Percentiles rank a stretch among this genome's conserved stretches.
phyloP scores from a whole-genome alignment of 176 grass and related monocot genomes.

The Bonia amplexicaulis region DNA sequence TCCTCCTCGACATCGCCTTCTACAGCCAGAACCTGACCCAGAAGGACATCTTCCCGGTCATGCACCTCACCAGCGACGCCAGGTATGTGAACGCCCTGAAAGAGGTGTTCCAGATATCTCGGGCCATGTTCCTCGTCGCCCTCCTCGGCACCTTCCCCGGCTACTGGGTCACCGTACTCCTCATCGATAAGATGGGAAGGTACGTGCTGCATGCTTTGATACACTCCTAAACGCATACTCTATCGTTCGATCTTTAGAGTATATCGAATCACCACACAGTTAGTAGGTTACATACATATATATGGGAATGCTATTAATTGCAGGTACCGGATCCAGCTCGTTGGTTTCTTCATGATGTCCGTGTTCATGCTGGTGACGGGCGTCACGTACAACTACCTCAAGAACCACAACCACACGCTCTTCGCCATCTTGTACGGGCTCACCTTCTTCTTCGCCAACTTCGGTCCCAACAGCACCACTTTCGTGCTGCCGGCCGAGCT shows the following conservation, averaged over 20 bases:
- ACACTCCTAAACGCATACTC: neutral
- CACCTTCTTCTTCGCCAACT: constrained; percentile 83
- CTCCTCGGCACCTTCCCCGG: constrained; percentile 38
- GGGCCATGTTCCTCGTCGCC: constrained; percentile 35
- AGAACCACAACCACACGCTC: neutral
- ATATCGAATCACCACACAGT: neutral
- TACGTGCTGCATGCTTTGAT: neutral
- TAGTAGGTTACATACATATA: neutral
- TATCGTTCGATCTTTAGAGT: neutral
- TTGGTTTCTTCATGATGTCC: constrained; percentile 47
- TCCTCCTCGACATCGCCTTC: constrained; percentile 80
- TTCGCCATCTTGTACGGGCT: constrained; percentile 20
- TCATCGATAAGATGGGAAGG: constrained; percentile 35
- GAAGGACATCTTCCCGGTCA: constrained; percentile 72
- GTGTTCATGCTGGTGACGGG: constrained; percentile 29
- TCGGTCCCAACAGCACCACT: constrained; percentile 77
- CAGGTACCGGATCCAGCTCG: constrained; percentile 31
- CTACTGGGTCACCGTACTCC: constrained; percentile 35
- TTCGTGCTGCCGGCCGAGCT: constrained; percentile 40
- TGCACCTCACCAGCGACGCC: neutral
- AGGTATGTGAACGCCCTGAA: constrained; percentile 1
- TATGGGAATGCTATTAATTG: neutral
- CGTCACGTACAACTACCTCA: constrained; percentile 22
- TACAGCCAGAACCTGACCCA: constrained; percentile 91
- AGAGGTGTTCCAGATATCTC: constrained; percentile 26